Evolutionary conservation across 768 basidiomycete species (phyloP).

Genomic region (Pleurotus salmoneostramineus): DNA sequence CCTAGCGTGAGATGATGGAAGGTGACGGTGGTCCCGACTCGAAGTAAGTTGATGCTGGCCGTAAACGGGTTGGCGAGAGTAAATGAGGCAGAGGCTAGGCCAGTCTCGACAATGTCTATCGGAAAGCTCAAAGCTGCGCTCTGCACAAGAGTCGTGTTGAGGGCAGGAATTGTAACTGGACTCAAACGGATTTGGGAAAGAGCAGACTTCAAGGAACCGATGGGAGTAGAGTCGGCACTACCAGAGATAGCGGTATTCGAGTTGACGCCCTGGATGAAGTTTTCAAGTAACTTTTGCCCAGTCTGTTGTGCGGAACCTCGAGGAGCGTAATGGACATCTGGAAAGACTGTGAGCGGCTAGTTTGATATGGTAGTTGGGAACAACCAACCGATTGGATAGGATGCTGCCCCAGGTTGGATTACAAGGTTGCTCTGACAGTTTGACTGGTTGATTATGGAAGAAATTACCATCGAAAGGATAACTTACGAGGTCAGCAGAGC

Average conservation of each 20-base stretch:
- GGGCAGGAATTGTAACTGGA: slow-evolving; percentile 60
- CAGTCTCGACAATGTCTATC: slow-evolving; percentile 54
- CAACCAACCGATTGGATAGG: slow-evolving; percentile 44
- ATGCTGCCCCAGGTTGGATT: slow-evolving; percentile 54
- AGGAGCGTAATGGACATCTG: slow-evolving; percentile 60
- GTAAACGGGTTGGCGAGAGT: slow-evolving; percentile 67
- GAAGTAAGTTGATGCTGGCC: slow-evolving; percentile 62
- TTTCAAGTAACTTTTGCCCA: slow-evolving; percentile 55
- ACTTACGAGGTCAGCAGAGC: slow-evolving; percentile 50
- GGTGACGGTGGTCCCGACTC: slow-evolving; percentile 47
- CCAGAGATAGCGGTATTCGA: slow-evolving; percentile 55
- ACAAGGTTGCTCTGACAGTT: slow-evolving; percentile 52
- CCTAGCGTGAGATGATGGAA: slow-evolving; percentile 57
- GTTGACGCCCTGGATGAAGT: slow-evolving; percentile 63
- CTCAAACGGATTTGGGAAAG: slow-evolving; percentile 56
- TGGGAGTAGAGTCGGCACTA: slow-evolving; percentile 48
- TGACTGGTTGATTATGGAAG: too few relatives aligned
- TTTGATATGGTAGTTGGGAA: not conserved
- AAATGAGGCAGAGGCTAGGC: slow-evolving; percentile 55
- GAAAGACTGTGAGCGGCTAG: not conserved
- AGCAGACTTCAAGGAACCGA: slow-evolving; percentile 57
- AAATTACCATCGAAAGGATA: too few relatives aligned
- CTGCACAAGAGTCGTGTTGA: slow-evolving; percentile 58
- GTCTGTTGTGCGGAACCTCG: slow-evolving; percentile 49
- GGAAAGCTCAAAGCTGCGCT: slow-evolving; percentile 58